These are phyloP conservation scores for Casaregolazyma lundiana DNA, from an alignment of 1,139 yeast genomes.

Conservation along the genomic window DNA sequence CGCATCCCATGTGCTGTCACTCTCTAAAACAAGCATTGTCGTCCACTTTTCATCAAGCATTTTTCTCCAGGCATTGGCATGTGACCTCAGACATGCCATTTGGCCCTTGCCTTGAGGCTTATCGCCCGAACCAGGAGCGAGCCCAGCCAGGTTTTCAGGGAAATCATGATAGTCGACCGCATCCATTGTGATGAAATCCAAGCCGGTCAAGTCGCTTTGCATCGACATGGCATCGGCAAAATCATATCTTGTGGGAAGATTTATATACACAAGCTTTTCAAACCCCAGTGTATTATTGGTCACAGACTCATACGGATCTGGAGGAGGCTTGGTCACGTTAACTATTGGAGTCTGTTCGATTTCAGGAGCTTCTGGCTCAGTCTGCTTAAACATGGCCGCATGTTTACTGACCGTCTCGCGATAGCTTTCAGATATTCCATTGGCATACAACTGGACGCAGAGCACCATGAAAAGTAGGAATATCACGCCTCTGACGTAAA, in stretches of 20 bases:
- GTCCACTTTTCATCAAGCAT: slow-evolving; percentile 14
- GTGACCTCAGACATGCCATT: slow-evolving; percentile 16
- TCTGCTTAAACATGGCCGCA: background rate
- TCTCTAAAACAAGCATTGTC: slow-evolving; percentile 16
- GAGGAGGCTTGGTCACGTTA: background rate
- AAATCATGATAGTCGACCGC: slow-evolving; percentile 13
- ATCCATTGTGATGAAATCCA: slow-evolving; percentile 10
- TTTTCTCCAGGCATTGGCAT: slow-evolving; percentile 17
- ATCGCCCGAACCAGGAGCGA: slow-evolving; percentile 15
- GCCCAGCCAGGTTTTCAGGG: slow-evolving; percentile 11
- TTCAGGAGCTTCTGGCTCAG: background rate
- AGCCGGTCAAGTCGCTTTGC: slow-evolving; percentile 15
- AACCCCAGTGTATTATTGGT: slow-evolving; percentile 21
- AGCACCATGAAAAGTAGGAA: background rate
- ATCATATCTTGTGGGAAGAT: slow-evolving; percentile 16
- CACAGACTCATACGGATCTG: background rate
- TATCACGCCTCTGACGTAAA: background rate
- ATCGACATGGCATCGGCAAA: slow-evolving; percentile 16
- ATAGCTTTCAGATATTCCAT: background rate
- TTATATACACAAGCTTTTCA: slow-evolving; percentile 17
- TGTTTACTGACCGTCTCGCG: background rate
- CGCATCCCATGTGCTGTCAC: slow-evolving; percentile 19
- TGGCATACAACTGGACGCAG: background rate
- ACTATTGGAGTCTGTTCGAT: background rate
- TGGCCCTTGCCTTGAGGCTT: slow-evolving; percentile 3